Evolutionary conservation across 352 stramenopile species (phyloP).

Genomic region (Globisporangium viniferum): DNA sequence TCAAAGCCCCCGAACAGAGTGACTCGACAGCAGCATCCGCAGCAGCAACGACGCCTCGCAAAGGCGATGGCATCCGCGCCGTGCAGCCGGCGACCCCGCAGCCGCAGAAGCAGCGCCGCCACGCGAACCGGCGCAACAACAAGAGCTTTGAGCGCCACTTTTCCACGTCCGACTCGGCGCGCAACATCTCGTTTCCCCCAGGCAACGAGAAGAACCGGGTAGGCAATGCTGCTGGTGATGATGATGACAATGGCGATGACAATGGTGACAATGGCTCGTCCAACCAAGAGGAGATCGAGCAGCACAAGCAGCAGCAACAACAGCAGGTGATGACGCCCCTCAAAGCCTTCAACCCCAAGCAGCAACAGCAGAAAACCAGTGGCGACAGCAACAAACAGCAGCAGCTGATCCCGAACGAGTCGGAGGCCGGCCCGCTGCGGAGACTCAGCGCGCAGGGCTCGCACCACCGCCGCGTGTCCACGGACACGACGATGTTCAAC

Average conservation of each 20-base stretch:
- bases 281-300: conserved; percentile 30
- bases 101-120: conserved; percentile 31
- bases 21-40: neutral
- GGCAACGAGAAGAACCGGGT: conserved; percentile 26
- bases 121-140: conserved; percentile 20
- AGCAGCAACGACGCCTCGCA: neutral
- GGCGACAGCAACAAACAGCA: conserved; percentile 13
- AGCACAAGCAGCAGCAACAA: conserved; percentile 2
- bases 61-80: conserved; percentile 4
- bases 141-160: conserved; percentile 27
- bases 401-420: conserved; percentile 25
- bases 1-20: conserved; percentile 6
- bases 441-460: conserved; percentile 46
- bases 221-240: conserved; percentile 7
- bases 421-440: conserved; percentile 52
- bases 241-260: conserved; percentile 15
- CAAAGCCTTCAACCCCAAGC: conserved; percentile 18
- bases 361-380: conserved; percentile 9
- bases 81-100: conserved; percentile 43
- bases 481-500: conserved; percentile 68
- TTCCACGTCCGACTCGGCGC: conserved; percentile 18
- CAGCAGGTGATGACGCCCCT: conserved; percentile 6
- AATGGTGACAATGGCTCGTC: conserved; percentile 15
- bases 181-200: conserved; percentile 16
- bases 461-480: conserved; percentile 71